Percentiles rank a stretch among this genome's conserved stretches.
Conservation (phyloP, 2,329 filamentous ascomycete genomes). For the Arthrobotrys sinensis region DNA sequence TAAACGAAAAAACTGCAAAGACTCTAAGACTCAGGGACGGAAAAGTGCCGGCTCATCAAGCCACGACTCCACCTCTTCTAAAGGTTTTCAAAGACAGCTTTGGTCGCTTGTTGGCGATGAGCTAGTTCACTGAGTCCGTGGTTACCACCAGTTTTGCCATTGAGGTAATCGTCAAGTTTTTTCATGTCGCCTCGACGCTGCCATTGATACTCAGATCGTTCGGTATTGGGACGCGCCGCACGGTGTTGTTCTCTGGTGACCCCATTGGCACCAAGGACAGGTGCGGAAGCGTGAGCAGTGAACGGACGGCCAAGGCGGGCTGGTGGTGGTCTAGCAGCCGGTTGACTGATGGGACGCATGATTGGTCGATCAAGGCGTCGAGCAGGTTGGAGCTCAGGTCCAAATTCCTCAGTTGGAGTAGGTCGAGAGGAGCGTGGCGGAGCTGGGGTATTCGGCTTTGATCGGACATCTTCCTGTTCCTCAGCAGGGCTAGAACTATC, state of each 20-base stretch:
- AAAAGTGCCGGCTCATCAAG: constrained; percentile 40
- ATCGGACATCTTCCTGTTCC: background rate
- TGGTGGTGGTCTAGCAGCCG: background rate
- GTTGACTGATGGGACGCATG: constrained; percentile 38
- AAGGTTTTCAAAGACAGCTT: constrained; percentile 29
- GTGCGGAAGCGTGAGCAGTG: constrained; percentile 36
- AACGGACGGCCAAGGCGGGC: constrained; percentile 40
- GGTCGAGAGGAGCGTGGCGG: constrained; percentile 8
- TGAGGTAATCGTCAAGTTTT: constrained; percentile 24
- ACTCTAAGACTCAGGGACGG: background rate
- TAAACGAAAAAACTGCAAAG: background rate
- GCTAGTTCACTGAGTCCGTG: constrained; percentile 1
- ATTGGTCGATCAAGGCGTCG: constrained; percentile 39
- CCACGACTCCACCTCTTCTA: constrained; percentile 42
- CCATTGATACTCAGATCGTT: constrained; percentile 6
- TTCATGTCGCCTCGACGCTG: constrained; percentile 7
- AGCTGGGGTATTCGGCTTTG: background rate
- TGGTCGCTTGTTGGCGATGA: constrained; percentile 21
- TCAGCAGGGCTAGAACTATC: constrained; percentile 6
- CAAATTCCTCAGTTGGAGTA: constrained; percentile 15
- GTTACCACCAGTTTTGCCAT: constrained; percentile 3
- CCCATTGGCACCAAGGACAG: constrained; percentile 18
- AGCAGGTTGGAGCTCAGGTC: constrained; percentile 31
- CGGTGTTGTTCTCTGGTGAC: constrained; percentile 21
- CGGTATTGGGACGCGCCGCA: constrained; percentile 28